Evolutionary conservation across 129 eudicot genomes (phyloP).

Genomic region (Gnaphalium uliginosum): DNA sequence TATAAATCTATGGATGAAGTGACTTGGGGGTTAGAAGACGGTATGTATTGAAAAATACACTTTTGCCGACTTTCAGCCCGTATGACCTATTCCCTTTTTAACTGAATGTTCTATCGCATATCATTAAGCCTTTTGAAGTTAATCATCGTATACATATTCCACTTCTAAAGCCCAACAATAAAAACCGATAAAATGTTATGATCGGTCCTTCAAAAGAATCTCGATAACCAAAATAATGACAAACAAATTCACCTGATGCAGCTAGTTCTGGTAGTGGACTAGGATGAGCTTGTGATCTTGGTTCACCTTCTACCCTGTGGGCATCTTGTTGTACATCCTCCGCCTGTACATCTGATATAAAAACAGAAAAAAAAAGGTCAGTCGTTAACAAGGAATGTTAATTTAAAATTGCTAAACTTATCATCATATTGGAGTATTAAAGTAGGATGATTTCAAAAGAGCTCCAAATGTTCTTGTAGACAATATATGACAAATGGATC

Average conservation of each 20-base stretch:
- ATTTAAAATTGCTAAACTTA: too few species aligned
- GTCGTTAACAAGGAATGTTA: too few species aligned
- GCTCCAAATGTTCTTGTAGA: not conserved
- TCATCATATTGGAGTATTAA: too few species aligned
- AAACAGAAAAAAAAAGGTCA: not conserved
- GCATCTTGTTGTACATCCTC: conserved; percentile 38
- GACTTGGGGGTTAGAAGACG: not conserved
- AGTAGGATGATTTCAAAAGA: not conserved
- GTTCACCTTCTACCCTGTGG: conserved; percentile 47
- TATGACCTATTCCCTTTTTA: conserved; percentile 23
- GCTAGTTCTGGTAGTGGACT: conserved; percentile 2
- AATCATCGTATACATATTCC: conserved; percentile 7
- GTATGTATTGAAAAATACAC: not conserved
- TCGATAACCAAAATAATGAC: not conserved
- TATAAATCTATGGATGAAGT: not conserved
- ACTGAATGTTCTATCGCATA: conserved; percentile 9
- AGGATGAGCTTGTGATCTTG: conserved; percentile 27
- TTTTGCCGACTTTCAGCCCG: not conserved
- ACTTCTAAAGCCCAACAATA: not conserved
- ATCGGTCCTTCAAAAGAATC: conserved; percentile 2
- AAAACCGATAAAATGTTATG: not conserved
- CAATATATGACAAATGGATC: not conserved
- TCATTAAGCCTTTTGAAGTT: not conserved
- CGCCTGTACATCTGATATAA: conserved; percentile 29
- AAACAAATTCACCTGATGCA: conserved; percentile 36